A percentile compares a stretch with the other conserved stretches of the same genome.
phyloP scores from a whole-genome alignment of 805 yeast genomes.

The Cyberlindnera euphorbiae region DNA sequence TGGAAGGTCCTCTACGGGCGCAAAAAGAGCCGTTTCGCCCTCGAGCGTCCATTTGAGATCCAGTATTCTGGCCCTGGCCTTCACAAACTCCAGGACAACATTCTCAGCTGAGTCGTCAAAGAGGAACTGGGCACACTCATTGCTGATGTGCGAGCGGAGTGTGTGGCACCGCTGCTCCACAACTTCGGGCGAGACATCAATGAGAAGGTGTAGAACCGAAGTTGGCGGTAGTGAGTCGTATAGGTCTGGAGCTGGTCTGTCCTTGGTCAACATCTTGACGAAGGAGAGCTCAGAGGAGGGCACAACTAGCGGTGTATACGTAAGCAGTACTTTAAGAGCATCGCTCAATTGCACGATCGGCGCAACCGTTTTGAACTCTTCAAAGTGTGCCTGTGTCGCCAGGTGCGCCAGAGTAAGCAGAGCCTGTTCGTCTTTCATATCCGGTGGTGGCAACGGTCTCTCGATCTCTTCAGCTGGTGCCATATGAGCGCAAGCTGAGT shows the following conservation, averaged over 20 bases:
- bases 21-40: constrained; percentile 24
- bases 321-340: constrained; percentile 7
- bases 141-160: neutral
- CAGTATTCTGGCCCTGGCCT: constrained; percentile 8
- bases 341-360: neutral
- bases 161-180: constrained; percentile 5
- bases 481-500: neutral
- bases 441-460: neutral
- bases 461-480: neutral
- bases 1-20: constrained; percentile 1
- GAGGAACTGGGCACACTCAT: constrained; percentile 1
- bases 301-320: constrained; percentile 11
- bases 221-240: constrained; percentile 2
- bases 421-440: constrained; percentile 5
- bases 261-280: neutral
- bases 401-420: constrained; percentile 5
- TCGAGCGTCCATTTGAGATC: constrained; percentile 1
- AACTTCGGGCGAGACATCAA: constrained; percentile 5
- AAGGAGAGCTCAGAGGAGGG: constrained; percentile 7
- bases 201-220: constrained; percentile 1
- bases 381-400: constrained; percentile 1
- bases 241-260: neutral
- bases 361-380: constrained; percentile 1
- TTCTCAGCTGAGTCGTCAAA: constrained; percentile 1
- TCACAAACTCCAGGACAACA: constrained; percentile 9